Base-by-base conservation (phyloP, 1,284 basidiomycete genomes). In the Malassezia sp. region DNA sequence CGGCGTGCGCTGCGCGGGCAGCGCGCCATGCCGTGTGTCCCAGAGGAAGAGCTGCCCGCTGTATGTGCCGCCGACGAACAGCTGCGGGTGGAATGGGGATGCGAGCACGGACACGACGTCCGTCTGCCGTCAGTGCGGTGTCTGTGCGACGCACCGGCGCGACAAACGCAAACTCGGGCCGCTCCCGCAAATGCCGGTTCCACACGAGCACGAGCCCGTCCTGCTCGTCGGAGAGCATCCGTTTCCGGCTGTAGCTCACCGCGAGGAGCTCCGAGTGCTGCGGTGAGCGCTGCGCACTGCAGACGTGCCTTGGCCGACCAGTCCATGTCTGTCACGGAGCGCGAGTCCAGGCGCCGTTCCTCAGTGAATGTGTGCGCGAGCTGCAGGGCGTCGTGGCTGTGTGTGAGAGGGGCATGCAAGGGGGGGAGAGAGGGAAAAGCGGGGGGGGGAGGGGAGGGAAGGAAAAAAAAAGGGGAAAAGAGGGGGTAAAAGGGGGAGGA, bases 121-220 rank as follows among this genome's bases (percentile, higher is more conserved):
- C 24, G 90, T 95, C 85, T 91, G 73, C n/a, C 14, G 20, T 14
- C 20, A 39, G 24, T 26, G 14, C 2, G 26, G 8, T 32, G 29
- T 15, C 12, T 2, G n/a, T 2, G 12, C 12, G 11, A 28, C 49
- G 41, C 36, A 88, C 87, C 74, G 90, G 90, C 1, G 93, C 89
- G 70, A 96, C 89, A 72, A 99, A 96, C 39, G 95, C 79, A 60
- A 95, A 97, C 71, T 99, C 93, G 15, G 93, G 91, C 55, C 91
- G 78, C 63, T 96, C 89, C 2, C 86, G 77, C 3, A 96, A 75
- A 64, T 97, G 93, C 39, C 91, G 73, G 69, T 97, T 97, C 93
- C 93, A 99, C 3, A 99, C 84, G 1, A 86, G 84, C 9, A 93
- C 93, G 39, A 97, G 81, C 2, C 93, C 93, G 60, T 96, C 90